Base-by-base conservation (phyloP, 2,329 filamentous ascomycete genomes). In the Endothia cerciana region DNA sequence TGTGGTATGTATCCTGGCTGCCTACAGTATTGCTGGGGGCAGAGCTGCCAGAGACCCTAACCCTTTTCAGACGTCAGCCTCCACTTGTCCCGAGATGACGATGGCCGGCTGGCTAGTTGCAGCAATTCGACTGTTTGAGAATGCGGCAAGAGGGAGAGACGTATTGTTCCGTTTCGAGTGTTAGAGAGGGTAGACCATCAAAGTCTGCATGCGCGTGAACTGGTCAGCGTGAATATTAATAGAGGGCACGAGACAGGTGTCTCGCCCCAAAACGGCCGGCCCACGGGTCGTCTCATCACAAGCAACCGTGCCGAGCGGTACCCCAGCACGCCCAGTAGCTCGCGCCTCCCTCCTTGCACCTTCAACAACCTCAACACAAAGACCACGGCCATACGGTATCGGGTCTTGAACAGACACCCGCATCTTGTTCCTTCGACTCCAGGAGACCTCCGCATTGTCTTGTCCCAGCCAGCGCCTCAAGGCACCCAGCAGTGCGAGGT, bases 351-450 rank as follows among this genome's bases (percentile, higher is more conserved):
- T 25, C 55, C 22, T n/a, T 41, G 25, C n/a, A 43, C 57, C 57
- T 38, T 59, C 25, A 43, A 43, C 38, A n/a, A 41, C 59, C 30
- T 47, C 63, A 38, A 60, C 33, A 53, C 38, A 59, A 41, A 59
- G 38, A 45, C 15, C 38, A 10, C 40, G 13, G 57, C 58, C 7
- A 65, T 62, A 57, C 62, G 45, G 13, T 22, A 58, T 67, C 53
- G 45, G 65, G 64, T 63, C 62, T n/a, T 64, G 61, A 67, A 68
- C 67, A 68, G 53, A 49, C 15, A 13, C 30, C 60, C 30, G 33
- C 49, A 13, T 11, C 53, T 30, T 17, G n/a, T 60, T 60, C 43
- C 8, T 4, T 25, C 8, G 10, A 1, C 36, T 6, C 33, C 17
- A 47, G 19, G 36, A 36, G 13, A 15, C 33, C 10, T 43, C 38